Conservation (phyloP, 352 stramenopile genomes). For the Phytopythium sindhum region DNA sequence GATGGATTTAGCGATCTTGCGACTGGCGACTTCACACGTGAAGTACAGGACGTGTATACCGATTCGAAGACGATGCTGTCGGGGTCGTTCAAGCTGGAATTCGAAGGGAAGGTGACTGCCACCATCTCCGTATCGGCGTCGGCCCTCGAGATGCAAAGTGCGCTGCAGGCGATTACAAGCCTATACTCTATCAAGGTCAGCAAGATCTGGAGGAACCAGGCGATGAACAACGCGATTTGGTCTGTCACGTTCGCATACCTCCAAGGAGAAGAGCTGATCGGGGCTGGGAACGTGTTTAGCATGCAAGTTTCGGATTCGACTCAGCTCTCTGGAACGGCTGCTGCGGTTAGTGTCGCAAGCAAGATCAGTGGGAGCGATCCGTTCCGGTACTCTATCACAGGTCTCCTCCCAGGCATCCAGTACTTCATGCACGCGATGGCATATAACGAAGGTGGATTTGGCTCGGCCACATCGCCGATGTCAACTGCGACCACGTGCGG, state of each 20-base stretch:
- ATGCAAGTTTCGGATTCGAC: constrained; percentile 55
- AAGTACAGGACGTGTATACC: constrained; percentile 90
- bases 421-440: constrained; percentile 85
- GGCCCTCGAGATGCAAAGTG: constrained; percentile 81
- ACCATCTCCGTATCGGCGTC: constrained; percentile 74
- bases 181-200: constrained; percentile 86
- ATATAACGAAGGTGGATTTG: constrained; percentile 70
- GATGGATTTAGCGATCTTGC: constrained; percentile 86
- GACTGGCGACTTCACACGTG: constrained; percentile 91
- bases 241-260: constrained; percentile 94
- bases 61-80: constrained; percentile 45
- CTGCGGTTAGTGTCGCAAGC: constrained; percentile 66
- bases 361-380: constrained; percentile 90
- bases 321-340: constrained; percentile 58
- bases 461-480: constrained; percentile 47
- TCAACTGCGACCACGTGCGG: constrained; percentile 50
- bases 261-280: constrained; percentile 88
- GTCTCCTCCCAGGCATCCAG: constrained; percentile 40
- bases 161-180: constrained; percentile 64
- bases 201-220: constrained; percentile 32
- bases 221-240: constrained; percentile 80
- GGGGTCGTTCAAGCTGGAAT: constrained; percentile 87
- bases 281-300: constrained; percentile 87
- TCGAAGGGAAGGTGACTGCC: constrained; percentile 84
- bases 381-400: constrained; percentile 63